Base-by-base conservation (phyloP, 2,329 filamentous ascomycete genomes). In the Dryadomyces sulphureus region DNA sequence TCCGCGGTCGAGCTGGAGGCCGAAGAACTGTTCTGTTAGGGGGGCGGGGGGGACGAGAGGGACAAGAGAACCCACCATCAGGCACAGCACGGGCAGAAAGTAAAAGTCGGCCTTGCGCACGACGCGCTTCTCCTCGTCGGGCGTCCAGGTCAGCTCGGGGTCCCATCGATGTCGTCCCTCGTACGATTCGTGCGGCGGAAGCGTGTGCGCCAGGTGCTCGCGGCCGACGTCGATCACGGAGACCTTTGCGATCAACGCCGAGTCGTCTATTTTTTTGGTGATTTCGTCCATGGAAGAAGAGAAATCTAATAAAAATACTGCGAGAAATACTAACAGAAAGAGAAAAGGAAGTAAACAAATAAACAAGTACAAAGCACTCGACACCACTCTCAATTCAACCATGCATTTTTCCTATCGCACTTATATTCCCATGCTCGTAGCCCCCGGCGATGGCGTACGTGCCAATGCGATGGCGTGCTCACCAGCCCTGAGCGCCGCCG, bases 1-100 rank as follows among this genome's bases (percentile, higher is more conserved):
- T 44, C 76, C 75, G 41, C 79, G 65, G 56, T 81, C 77, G 7
- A 81, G 62, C 55, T 81, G 75, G 5, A 81, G 63, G 0, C 73
- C 74, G 47, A 81, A 79, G 59, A 81, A 81, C 53, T 24, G 54
- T 20, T 8, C 16, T 12, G 24, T 25, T 25, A 25, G 35, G n/a
- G 20, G 17, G 22, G 34, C 7, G 7, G 9, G 19, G 8, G 17
- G 4, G 9, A 22, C 16, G 17, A 6, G 11, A 40, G 38, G 5
- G 5, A 39, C 7, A 24, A 30, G 7, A 32, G 5, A 11, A 41
- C 44, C 7, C 7, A 42, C 39, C 39, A 46, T 46, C 21, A 67
- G 49, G 49, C 66, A 69, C 5, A 68, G 47, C 62, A 63, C 66
- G 20, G 57, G 55, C 27, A 69, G 53, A 5, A 70, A 58, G 19